Evolutionary conservation across 305 asterid species (phyloP), one percentile per base, ranked within the genome.

Genomic region (Caryopteris hybrid): DNA sequence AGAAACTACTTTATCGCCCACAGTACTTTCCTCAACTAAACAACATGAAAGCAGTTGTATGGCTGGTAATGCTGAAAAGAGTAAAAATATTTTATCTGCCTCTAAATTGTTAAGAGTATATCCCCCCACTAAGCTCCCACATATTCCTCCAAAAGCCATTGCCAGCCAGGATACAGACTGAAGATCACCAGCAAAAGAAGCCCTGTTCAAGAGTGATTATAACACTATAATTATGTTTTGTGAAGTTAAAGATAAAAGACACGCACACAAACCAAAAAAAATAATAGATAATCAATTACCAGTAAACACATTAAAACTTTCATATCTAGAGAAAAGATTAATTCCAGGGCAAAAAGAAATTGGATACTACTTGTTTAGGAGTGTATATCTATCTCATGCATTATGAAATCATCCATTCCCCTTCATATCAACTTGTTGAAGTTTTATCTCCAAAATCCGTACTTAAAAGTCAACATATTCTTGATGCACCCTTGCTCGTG

Each of bases 141-240:
- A 85, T 70, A 92, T 88, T 75, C 98, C 98, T 81, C 98, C 98
- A 16, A 86, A 61, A 73, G 95, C 98, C 96, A 92, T 88, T 68
- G 96, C 77, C 90, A 92, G 79, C 95, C 95, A 88, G 48, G 95
- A 92, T 29, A 92, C 50, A 7, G 98, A 92, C 84, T 90, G 98
- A 75, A 92, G 98, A 79, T 88, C 95, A 5, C 92, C 92, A 60
- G 92, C 96, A 76, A 85, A 87, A 68, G 89, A 78, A 25, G 96
- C 90, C 92, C 98, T 91, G 87, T 61, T 68, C 74, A 78, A 70
- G 73, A 38, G 69, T 34, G 63, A 72, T 34, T 58, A 64, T 16
- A 74, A 73, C 39, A 34, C n/a, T 53, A 17, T 62, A 66, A 59
- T 68, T 62, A 74, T 41, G 47, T 23, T 50, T 25, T 34, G 51